phyloP scores from a whole-genome alignment of 1,284 basidiomycete species.

The Ganoderma lucidum region DNA sequence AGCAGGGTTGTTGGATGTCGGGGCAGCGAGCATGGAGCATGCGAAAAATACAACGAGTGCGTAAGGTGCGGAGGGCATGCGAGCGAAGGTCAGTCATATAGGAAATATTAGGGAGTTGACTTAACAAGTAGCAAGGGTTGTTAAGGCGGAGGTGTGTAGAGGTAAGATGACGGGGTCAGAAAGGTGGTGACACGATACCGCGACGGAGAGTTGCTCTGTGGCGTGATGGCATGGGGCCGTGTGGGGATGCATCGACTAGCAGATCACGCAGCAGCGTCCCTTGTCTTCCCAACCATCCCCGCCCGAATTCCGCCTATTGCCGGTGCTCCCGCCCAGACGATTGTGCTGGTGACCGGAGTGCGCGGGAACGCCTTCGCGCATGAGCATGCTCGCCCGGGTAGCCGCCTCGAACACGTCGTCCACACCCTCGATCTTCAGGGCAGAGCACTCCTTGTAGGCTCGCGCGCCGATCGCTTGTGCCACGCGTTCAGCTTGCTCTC shows the following conservation, averaged over 20 bases:
- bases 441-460: slow-evolving; percentile 93
- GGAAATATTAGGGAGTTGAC: neutral
- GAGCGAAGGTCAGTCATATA: slow-evolving; percentile 1
- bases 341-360: slow-evolving; percentile 41
- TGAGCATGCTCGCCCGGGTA: slow-evolving; percentile 92
- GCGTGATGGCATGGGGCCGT: neutral
- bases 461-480: slow-evolving; percentile 86
- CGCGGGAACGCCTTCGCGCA: slow-evolving; percentile 81
- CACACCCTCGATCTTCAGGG: slow-evolving; percentile 91
- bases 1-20: too few species aligned
- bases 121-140: slow-evolving; percentile 4
- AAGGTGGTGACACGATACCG: neutral
- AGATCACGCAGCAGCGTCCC: slow-evolving; percentile 49
- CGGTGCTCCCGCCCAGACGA: slow-evolving; percentile 37
- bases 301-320: slow-evolving; percentile 60
- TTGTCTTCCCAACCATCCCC: slow-evolving; percentile 55
- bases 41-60: too few species aligned
- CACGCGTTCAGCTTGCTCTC: slow-evolving; percentile 80
- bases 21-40: too few species aligned
- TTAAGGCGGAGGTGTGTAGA: neutral
- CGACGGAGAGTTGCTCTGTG: too few species aligned
- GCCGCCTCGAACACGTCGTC: slow-evolving; percentile 97
- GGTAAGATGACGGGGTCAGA: neutral
- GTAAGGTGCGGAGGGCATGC: neutral
- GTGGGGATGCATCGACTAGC: slow-evolving; percentile 33